Evolutionary conservation across 176 grass and related monocot genomes (phyloP).

Genomic region (Avena eriantha): DNA sequence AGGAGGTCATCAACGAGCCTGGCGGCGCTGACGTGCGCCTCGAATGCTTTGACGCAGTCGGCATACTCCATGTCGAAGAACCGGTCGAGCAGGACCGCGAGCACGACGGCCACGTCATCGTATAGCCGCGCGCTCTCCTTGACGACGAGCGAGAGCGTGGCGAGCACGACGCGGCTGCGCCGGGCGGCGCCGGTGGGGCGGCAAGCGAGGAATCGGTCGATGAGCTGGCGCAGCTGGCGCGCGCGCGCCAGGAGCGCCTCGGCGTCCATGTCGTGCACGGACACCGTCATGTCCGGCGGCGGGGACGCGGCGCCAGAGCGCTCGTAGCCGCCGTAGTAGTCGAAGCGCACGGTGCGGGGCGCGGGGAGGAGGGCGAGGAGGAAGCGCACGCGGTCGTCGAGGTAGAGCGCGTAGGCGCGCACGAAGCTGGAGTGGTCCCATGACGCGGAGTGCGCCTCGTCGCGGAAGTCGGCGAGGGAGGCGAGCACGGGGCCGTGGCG

Average conservation of each 20-base stretch:
- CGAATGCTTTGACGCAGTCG: constrained; percentile 73
- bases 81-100: constrained; percentile 63
- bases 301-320: not conserved
- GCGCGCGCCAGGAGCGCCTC: constrained; percentile 57
- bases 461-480: constrained; percentile 67
- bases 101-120: constrained; percentile 52
- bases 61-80: constrained; percentile 92
- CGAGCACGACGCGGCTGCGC: constrained; percentile 58
- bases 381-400: constrained; percentile 71
- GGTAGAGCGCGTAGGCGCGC: constrained; percentile 71
- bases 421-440: constrained; percentile 88
- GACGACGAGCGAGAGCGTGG: constrained; percentile 44
- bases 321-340: not conserved
- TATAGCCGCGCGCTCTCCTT: constrained; percentile 65
- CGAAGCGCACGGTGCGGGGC: constrained; percentile 38
- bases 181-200: constrained; percentile 62
- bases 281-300: not conserved
- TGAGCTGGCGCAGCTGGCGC: constrained; percentile 61
- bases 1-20: constrained; percentile 72
- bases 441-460: constrained; percentile 79
- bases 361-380: constrained; percentile 46
- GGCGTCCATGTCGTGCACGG: constrained; percentile 58
- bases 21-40: constrained; percentile 58
- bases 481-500: constrained; percentile 56
- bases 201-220: constrained; percentile 67